These are phyloP conservation scores for Arabis hirsuta DNA, from an alignment of 345 rosid species.

Conservation along the genomic window DNA sequence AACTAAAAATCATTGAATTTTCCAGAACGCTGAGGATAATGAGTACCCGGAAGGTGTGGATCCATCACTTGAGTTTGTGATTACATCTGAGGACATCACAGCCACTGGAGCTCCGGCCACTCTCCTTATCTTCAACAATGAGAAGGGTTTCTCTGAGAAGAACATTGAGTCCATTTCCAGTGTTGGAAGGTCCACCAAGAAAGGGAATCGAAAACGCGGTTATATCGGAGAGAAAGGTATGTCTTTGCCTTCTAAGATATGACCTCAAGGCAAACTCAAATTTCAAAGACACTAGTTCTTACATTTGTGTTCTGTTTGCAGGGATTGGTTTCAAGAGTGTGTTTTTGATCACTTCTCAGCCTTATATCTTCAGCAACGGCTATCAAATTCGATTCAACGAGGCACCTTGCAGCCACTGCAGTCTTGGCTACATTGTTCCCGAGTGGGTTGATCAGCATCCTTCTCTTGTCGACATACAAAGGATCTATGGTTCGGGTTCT, in stretches of 20 bases:
- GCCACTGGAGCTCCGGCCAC: constrained; percentile 71
- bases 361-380: constrained; percentile 71
- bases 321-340: constrained; percentile 82
- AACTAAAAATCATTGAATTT: background rate
- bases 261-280: background rate
- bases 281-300: background rate
- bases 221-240: constrained; percentile 86
- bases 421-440: constrained; percentile 73
- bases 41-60: constrained; percentile 62
- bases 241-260: background rate
- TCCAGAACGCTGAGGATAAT: constrained; percentile 78
- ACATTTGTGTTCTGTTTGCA: constrained; percentile 34
- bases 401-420: constrained; percentile 63
- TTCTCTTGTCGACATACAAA: constrained; percentile 49
- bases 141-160: constrained; percentile 61
- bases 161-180: constrained; percentile 73
- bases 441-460: constrained; percentile 79
- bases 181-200: constrained; percentile 73
- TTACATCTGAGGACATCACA: constrained; percentile 75
- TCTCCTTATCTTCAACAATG: constrained; percentile 67
- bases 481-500: constrained; percentile 55
- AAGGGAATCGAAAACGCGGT: constrained; percentile 64
- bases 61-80: constrained; percentile 75
- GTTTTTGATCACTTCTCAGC: constrained; percentile 59
- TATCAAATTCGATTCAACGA: constrained; percentile 68